Base-by-base conservation (phyloP, 495 filamentous ascomycete genomes). In the Hypoxylon fuscum region DNA sequence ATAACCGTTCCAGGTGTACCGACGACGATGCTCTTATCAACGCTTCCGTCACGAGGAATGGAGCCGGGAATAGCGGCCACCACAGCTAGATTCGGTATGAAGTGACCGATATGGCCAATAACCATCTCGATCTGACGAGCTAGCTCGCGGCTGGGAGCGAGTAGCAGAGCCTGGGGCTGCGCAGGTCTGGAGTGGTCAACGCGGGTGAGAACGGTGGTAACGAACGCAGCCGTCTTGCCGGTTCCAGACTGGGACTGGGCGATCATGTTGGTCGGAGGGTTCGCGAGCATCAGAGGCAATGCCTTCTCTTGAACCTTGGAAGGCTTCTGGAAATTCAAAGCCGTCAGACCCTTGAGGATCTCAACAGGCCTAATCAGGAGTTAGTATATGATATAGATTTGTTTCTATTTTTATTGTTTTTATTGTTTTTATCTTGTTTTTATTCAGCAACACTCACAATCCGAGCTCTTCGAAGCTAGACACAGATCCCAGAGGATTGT, bases 231-330 rank as follows among this genome's bases (percentile, higher is more conserved):
- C 8, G 96, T 99, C 79, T 99, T 99, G 55, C 96, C 96, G 11
- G 96, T 99, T 59, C 96, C 96, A 3, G 96, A 98, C 76, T 99
- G 96, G 22, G 95, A 97, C 72, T 99, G 96, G 17, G 92, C 95
- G 58, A 99, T 94, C 81, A 98, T 88, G 74, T 98, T 98, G 37
- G 78, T 83, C 0, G 94, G 90, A 12, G 93, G 93, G 65, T 96
- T 83, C 60, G 77, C 69, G 59, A 98, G 82, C 55, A 98, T 87
- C 15, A 98, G 82, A 14, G 95, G 96, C 2, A 98, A 81, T 1
- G 94, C 94, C 50, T 86, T 88, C 74, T 96, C 95, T 76, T 98
- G 95, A 68, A 98, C 93, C 78, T 98, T 98, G 22, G 94, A 97
- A 0, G 95, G 95, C 75, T 96, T 96, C 66, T 85, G 84, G 81